phyloP scores from a whole-genome alignment of 75 land plant species.

The Adiantum capillusveneris region DNA sequence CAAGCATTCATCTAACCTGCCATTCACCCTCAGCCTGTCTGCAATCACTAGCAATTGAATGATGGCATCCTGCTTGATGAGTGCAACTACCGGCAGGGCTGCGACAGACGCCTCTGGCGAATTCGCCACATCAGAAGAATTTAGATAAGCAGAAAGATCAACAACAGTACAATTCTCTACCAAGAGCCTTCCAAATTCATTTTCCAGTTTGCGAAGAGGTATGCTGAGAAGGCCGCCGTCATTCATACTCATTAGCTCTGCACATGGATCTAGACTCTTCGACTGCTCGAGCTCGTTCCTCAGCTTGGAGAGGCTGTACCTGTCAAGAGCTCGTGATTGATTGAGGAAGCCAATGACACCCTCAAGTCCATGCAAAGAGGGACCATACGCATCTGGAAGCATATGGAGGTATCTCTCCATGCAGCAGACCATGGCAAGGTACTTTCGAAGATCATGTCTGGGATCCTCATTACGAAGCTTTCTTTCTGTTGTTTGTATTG shows the following conservation, averaged over 20 bases:
- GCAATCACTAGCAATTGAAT: constrained; percentile 4
- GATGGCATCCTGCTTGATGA: neutral
- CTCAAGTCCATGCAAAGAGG: neutral
- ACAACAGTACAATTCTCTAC: too few species aligned
- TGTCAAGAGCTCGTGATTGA: neutral
- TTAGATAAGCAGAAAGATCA: too few species aligned
- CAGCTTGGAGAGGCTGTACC: too few species aligned
- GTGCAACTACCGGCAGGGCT: neutral
- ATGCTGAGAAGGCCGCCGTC: too few species aligned
- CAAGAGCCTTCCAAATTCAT: too few species aligned
- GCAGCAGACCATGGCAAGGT: constrained; percentile 1
- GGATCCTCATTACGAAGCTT: neutral
- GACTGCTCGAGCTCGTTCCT: too few species aligned
- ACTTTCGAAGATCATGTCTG: neutral
- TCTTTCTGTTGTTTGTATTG: neutral
- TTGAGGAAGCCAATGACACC: neutral
- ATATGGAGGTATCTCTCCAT: constrained; percentile 1
- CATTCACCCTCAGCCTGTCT: constrained; percentile 2
- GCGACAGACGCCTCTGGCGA: too few species aligned
- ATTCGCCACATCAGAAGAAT: too few species aligned
- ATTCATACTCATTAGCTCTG: too few species aligned
- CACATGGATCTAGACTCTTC: too few species aligned
- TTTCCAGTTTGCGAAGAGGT: too few species aligned
- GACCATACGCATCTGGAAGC: neutral
- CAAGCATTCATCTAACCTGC: constrained; percentile 9